phyloP scores from a whole-genome alignment of 1,284 basidiomycete genomes.

The Limonomyces culmigenus region DNA sequence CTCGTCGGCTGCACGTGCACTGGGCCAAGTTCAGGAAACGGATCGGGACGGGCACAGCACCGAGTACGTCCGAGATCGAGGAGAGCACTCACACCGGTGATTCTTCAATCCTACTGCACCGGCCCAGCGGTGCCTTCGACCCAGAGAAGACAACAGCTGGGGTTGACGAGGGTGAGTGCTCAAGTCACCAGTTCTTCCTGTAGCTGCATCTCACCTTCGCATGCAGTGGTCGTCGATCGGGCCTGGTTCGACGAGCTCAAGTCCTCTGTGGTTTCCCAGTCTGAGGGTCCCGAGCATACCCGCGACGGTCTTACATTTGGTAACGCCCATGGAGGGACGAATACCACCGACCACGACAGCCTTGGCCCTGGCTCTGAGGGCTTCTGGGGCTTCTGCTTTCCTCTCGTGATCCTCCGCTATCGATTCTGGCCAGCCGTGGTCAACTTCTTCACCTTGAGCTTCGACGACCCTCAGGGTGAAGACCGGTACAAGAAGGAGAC shows the following conservation, averaged over 20 bases:
- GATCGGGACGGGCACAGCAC: slow-evolving; percentile 22
- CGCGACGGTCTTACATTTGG: slow-evolving; percentile 30
- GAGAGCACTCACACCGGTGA: slow-evolving; percentile 17
- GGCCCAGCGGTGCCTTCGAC: slow-evolving; percentile 13
- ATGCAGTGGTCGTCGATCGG: slow-evolving; percentile 54
- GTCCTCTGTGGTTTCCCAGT: slow-evolving; percentile 22
- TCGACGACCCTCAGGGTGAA: slow-evolving; percentile 43
- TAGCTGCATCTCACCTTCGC: too few relatives aligned
- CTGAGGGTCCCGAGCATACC: slow-evolving; percentile 26
- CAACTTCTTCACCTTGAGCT: slow-evolving; percentile 37
- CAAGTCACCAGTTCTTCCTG: too few relatives aligned
- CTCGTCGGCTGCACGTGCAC: slow-evolving; percentile 21
- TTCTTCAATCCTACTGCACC: slow-evolving; percentile 13
- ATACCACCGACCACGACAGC: too few relatives aligned
- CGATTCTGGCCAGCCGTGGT: slow-evolving; percentile 21
- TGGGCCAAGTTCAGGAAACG: slow-evolving; percentile 26
- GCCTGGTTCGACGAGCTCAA: slow-evolving; percentile 41
- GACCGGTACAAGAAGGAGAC: slow-evolving; percentile 34
- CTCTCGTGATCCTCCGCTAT: slow-evolving; percentile 22
- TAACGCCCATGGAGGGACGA: too few relatives aligned
- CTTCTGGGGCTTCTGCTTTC: too few relatives aligned
- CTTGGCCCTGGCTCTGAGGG: too few relatives aligned
- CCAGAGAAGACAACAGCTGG: slow-evolving; percentile 20
- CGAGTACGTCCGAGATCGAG: slow-evolving; percentile 22
- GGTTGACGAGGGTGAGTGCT: slow-evolving; percentile 32